Evolutionary conservation across 2,329 filamentous ascomycete genomes (phyloP), one percentile per base, ranked within the genome.

Genomic region (Colletotrichum plurivorum): DNA sequence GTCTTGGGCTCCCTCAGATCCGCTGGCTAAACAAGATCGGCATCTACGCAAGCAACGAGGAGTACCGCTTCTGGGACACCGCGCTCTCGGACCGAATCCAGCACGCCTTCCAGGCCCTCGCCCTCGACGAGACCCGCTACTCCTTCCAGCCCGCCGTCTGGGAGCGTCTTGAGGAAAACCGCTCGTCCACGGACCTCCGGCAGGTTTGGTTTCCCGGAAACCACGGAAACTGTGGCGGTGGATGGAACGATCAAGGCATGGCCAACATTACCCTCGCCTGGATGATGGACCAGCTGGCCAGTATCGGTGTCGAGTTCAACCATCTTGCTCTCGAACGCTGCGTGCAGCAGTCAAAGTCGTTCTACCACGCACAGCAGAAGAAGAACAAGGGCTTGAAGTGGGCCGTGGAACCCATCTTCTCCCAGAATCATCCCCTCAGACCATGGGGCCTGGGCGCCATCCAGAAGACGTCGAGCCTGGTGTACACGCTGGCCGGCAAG

Each of bases 171-270:
- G 77, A 77, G 0, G 75, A 78, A 27, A 79, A 82, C 36, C 77
- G 76, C 43, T 73, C 78, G 15, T 79, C 76, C 22, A 84, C 83
- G 2, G 80, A 87, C 67, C 77, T 87, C 52, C 80, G 84, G 31
- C 85, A 87, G 70, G 84, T 86, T 13, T 91, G 89, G 89, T 94
- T 94, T 74, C 89, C 92, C 0, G 92, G 92, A 7, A 88, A 87
- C 57, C 92, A 94, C 75, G 89, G 85, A 12, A 92, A 93, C 73
- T 88, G 92, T 54, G 92, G 92, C 5, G 92, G 92, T 39, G 91
- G 92, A 2, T 92, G 88, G 88, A 76, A 79, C 5, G 85, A 88
- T 55, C 82, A 86, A 69, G 84, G 83, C 52, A 78, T 83, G 20
- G 76, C 82, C 3, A 80, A 83, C 60, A 76, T 78, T 16, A 78